phyloP scores from a whole-genome alignment of 2,329 filamentous ascomycete species.

The Sporothrix globosa region DNA sequence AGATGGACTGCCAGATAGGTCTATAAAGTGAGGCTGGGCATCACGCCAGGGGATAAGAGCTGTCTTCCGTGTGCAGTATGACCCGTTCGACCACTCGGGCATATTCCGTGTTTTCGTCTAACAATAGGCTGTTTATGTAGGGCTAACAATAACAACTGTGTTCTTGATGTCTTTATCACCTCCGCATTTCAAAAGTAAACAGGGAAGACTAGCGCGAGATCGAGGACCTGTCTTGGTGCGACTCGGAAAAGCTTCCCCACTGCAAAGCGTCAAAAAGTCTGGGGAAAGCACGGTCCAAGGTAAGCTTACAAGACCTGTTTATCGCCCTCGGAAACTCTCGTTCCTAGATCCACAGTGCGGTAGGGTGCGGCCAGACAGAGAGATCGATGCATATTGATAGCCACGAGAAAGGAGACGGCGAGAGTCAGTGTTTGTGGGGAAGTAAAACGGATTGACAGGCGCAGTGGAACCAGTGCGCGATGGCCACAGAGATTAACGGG shows the following conservation, averaged over 20 bases:
- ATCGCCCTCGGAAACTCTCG: slow-evolving; percentile 3
- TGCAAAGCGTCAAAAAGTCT: not conserved
- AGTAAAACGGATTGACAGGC: not conserved
- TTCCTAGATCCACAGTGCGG: not conserved
- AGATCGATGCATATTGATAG: not conserved
- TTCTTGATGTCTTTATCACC: not conserved
- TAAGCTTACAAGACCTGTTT: too few species aligned
- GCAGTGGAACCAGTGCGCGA: not conserved
- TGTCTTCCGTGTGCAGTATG: too few species aligned
- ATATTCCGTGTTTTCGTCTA: not conserved
- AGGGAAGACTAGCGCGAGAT: not conserved
- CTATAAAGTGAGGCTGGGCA: not conserved
- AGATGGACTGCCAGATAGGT: not conserved
- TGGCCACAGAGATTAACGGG: too few species aligned
- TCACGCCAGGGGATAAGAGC: not conserved
- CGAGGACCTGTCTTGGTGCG: not conserved
- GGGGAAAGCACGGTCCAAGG: not conserved
- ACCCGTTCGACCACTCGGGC: not conserved
- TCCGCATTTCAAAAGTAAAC: not conserved
- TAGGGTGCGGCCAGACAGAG: not conserved
- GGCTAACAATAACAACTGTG: too few species aligned
- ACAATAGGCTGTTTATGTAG: not conserved
- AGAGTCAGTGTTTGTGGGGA: not conserved
- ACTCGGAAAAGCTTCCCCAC: slow-evolving; percentile 10
- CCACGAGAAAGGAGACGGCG: not conserved